Evolutionary conservation across 306 rosid genomes (phyloP), one percentile per base, ranked within the genome.

Genomic region (Pterocarpus macrocarpus): DNA sequence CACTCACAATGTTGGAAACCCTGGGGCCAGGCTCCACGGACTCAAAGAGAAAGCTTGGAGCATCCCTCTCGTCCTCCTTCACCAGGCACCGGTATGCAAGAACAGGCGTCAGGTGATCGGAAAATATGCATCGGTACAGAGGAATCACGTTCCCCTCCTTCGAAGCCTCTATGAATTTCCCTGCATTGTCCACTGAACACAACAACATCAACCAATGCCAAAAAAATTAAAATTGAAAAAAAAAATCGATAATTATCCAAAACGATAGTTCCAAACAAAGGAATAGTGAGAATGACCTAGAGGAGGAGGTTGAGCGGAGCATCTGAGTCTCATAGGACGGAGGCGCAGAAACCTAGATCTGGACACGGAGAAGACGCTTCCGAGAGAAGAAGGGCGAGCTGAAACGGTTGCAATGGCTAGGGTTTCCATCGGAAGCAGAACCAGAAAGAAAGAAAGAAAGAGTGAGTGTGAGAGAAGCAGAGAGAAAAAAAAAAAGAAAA

Each of bases 61-160:
- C 97, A 82, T 95, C 98, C 52, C 99, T 88, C 32, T 95, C 98
- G 65, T 95, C 99, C 82, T 93, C 98, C 89, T 92, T 89, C 2
- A 95, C 99, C 87, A 95, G 85, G 80, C 99, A 95, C 13, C 99
- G 94, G 87, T 95, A 95, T 10, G 99, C 99, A 14, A 95, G 92
- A 34, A 93, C 98, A 1, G 99, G 99, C 43, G 98, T 91, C 68
- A 95, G 92, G 77, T 95, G 99, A 85, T 95, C 99, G 0, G 98
- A 95, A 56, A 95, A 93, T 80, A 95, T 86, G 71, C 94, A 86
- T 9, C 87, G 88, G 83, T 85, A 85, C 3, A 95, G 67, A 55
- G 99, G 99, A 64, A 95, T 91, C 38, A 93, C 82, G 82, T 95
- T 95, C 76, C 99, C 99, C 38, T 81, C 86, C 82, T 90, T 89